These are phyloP conservation scores for Boletus sp. DNA, from an alignment of 1,284 basidiomycete genomes.

Conservation along the genomic window DNA sequence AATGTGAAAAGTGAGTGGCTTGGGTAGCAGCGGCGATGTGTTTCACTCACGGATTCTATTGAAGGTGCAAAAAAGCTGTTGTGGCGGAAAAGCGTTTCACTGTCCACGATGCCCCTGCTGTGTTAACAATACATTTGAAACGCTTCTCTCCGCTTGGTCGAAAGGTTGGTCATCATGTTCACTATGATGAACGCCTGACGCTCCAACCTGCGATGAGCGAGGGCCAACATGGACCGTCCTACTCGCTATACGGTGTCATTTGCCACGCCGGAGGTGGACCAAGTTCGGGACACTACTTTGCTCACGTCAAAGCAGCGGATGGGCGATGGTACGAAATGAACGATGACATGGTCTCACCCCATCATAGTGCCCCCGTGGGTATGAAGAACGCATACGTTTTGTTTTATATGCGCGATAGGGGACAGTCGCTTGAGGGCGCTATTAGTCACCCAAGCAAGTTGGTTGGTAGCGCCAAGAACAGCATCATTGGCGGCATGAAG, in stretches of 20 bases:
- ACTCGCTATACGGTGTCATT: conserved; percentile 88
- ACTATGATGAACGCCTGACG: conserved; percentile 77
- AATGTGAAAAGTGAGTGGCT: conserved; percentile 88
- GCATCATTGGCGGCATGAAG: conserved; percentile 56
- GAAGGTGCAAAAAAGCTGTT: conserved; percentile 85
- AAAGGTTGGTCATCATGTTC: conserved; percentile 77
- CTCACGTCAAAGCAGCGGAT: conserved; percentile 72
- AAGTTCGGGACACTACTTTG: conserved; percentile 95
- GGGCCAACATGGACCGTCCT: conserved; percentile 70
- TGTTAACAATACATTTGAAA: conserved; percentile 97
- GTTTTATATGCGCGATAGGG: conserved; percentile 84
- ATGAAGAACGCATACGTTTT: conserved; percentile 89
- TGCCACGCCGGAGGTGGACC: conserved; percentile 91
- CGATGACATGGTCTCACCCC: conserved; percentile 71
- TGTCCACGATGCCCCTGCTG: conserved; percentile 81
- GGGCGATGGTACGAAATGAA: conserved; percentile 92
- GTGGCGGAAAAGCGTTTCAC: conserved; percentile 87
- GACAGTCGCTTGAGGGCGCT: conserved; percentile 63
- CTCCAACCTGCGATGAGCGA: conserved; percentile 84
- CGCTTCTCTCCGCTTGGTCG: conserved; percentile 88
- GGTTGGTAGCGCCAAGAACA: conserved; percentile 30
- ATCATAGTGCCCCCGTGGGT: conserved; percentile 45
- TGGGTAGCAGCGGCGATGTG: neutral
- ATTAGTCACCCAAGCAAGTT: conserved; percentile 35
- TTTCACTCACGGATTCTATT: conserved; percentile 8